These are phyloP conservation scores for Penicillium sp. DNA, from an alignment of 2,329 filamentous ascomycete genomes.

Conservation along the genomic window DNA sequence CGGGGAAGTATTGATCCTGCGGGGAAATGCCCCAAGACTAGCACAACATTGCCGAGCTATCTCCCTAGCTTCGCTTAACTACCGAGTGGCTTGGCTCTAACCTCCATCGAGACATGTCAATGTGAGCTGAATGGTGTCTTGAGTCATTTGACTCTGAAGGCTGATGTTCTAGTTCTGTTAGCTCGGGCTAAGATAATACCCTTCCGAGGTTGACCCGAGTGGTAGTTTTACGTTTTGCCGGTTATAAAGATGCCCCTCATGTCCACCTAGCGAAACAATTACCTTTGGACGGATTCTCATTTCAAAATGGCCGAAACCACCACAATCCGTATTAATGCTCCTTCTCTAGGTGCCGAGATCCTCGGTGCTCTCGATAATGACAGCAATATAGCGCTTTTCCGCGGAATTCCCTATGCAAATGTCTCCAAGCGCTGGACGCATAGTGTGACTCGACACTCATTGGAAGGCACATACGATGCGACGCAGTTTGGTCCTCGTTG, in stretches of 20 bases:
- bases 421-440: slow-evolving; percentile 2
- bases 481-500: not conserved
- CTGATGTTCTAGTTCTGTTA: not conserved
- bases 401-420: slow-evolving; percentile 1
- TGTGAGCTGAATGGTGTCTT: not conserved
- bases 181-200: not conserved
- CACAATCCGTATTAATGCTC: not conserved
- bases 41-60: not conserved
- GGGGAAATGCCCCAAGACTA: not conserved
- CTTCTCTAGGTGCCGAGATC: not conserved
- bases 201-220: not conserved
- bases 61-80: not conserved
- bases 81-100: not conserved
- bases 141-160: not conserved
- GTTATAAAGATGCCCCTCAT: slow-evolving; percentile 1
- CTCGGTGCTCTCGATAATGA: not conserved
- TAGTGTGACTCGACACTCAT: not conserved
- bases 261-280: not conserved
- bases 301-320: not conserved
- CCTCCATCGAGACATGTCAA: not conserved
- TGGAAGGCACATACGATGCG: not conserved
- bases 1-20: not conserved
- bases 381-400: slow-evolving; percentile 1
- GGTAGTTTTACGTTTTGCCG: not conserved
- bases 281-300: not conserved